phyloP scores from a whole-genome alignment of 768 basidiomycete species.

The Tricholoma hemisulphureum region DNA sequence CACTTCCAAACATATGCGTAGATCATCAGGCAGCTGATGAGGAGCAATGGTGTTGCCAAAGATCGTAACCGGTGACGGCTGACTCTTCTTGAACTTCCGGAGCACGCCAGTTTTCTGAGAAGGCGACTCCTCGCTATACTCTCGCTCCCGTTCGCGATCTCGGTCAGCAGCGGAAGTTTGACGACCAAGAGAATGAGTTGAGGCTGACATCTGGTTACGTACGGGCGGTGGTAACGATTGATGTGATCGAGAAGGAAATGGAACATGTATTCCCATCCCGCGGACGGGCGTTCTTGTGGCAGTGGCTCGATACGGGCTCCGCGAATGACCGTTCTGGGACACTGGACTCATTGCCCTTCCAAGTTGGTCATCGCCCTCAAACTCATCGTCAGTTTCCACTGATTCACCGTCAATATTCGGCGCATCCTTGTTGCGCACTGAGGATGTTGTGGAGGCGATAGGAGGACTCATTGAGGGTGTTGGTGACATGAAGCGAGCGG shows the following conservation, averaged over 20 bases:
- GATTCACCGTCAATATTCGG: conserved; percentile 75
- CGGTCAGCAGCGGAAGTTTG: conserved; percentile 54
- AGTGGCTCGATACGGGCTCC: conserved; percentile 69
- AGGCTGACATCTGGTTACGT: conserved; percentile 52
- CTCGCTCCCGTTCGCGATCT: conserved; percentile 48
- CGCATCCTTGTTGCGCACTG: conserved; percentile 50
- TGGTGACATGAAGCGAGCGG: conserved; percentile 87
- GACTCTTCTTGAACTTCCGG: conserved; percentile 68
- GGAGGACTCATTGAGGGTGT: conserved; percentile 42
- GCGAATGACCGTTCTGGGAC: conserved; percentile 66
- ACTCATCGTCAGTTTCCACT: conserved; percentile 65
- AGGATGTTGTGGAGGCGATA: conserved; percentile 26
- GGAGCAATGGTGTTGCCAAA: conserved; percentile 62
- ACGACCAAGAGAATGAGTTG: conserved; percentile 74
- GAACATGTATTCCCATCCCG: conserved; percentile 47
- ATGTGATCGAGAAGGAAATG: conserved; percentile 80
- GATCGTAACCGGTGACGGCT: conserved; percentile 46
- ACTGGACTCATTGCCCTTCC: conserved; percentile 40
- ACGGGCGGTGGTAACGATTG: conserved; percentile 71
- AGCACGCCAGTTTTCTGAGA: conserved; percentile 50
- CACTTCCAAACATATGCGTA: conserved; percentile 82
- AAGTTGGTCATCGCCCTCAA: conserved; percentile 57
- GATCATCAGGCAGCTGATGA: conserved; percentile 82
- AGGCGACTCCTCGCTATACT: conserved; percentile 46
- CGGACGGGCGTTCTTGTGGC: conserved; percentile 40